Conservation (phyloP, 2,329 filamentous ascomycete species). For the Aspergillus pseudoglaucus region DNA sequence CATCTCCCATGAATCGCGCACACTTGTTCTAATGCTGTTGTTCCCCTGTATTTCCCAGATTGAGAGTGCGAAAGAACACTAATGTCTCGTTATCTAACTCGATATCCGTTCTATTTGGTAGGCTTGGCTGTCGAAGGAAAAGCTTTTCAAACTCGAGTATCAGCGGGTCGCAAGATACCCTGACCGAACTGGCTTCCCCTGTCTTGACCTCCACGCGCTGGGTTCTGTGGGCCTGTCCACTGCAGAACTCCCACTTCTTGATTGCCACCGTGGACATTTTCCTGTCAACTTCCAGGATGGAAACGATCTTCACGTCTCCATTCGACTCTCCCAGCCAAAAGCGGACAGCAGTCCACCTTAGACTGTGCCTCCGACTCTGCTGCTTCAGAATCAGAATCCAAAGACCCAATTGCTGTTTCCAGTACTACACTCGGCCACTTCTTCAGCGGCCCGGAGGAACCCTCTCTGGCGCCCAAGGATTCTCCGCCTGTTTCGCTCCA, state of each 20-base stretch:
- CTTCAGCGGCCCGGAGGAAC: too few species aligned
- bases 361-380: not conserved
- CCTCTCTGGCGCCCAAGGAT: too few species aligned
- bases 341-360: not conserved
- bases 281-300: slow-evolving; percentile 2
- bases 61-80: not conserved
- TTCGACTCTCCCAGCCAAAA: not conserved
- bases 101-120: not conserved
- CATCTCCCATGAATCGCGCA: too few species aligned
- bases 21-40: too few species aligned
- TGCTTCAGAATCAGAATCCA: too few species aligned
- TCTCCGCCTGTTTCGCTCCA: too few species aligned
- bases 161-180: not conserved
- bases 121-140: slow-evolving; percentile 1
- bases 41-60: not conserved
- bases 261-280: slow-evolving; percentile 2
- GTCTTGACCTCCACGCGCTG: not conserved
- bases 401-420: too few species aligned
- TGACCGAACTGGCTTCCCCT: not conserved
- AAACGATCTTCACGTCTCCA: not conserved
- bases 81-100: slow-evolving; percentile 1
- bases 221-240: not conserved
- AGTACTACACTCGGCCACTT: too few species aligned
- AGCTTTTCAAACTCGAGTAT: slow-evolving; percentile 5
- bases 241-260: slow-evolving; percentile 3